A percentile compares a stretch with the other conserved stretches of the same genome.
Evolutionary conservation across 73 alveolate species (phyloP).

Genomic region (Diophrys appendiculata): DNA sequence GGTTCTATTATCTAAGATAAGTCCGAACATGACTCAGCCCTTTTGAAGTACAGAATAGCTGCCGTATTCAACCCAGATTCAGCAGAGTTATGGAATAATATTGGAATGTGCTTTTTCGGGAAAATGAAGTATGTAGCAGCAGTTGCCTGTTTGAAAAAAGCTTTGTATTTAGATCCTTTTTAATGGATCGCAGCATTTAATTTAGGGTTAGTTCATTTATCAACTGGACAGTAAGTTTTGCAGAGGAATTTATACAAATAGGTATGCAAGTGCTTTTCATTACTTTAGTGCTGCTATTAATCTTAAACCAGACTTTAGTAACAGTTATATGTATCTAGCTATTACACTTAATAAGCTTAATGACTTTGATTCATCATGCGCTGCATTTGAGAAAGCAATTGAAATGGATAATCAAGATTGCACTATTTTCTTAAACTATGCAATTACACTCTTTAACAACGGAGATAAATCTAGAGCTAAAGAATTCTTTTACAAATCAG

Average conservation of each 20-base stretch:
- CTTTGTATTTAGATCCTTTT: slow-evolving; percentile 90
- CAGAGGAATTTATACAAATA: no score
- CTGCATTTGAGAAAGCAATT: slow-evolving; percentile 84
- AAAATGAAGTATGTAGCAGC: slow-evolving; percentile 93
- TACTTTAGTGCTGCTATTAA: slow-evolving; percentile 87
- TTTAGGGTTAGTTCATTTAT: slow-evolving; percentile 82
- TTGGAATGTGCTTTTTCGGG: slow-evolving; percentile 95
- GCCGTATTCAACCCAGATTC: slow-evolving; percentile 89
- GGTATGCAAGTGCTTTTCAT: slow-evolving; percentile 85
- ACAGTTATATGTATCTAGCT: slow-evolving; percentile 82
- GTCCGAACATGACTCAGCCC: slow-evolving; percentile 90
- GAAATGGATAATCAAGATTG: slow-evolving; percentile 68
- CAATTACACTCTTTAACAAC: slow-evolving; percentile 68
- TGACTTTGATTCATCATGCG: slow-evolving; percentile 86
- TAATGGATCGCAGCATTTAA: slow-evolving; percentile 92
- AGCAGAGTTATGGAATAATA: slow-evolving; percentile 95
- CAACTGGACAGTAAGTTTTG: slow-evolving; percentile 67
- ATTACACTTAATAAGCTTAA: slow-evolving; percentile 79
- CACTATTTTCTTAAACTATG: slow-evolving; percentile 71
- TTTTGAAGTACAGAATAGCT: slow-evolving; percentile 77
- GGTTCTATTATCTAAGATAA: slow-evolving; percentile 85
- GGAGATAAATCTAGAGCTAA: slow-evolving; percentile 71
- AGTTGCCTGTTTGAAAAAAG: slow-evolving; percentile 89
- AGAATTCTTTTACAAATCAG: slow-evolving; percentile 54
- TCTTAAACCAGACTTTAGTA: slow-evolving; percentile 74